Conservation (phyloP, 768 basidiomycete genomes). For the Melanogaster broomeanus region DNA sequence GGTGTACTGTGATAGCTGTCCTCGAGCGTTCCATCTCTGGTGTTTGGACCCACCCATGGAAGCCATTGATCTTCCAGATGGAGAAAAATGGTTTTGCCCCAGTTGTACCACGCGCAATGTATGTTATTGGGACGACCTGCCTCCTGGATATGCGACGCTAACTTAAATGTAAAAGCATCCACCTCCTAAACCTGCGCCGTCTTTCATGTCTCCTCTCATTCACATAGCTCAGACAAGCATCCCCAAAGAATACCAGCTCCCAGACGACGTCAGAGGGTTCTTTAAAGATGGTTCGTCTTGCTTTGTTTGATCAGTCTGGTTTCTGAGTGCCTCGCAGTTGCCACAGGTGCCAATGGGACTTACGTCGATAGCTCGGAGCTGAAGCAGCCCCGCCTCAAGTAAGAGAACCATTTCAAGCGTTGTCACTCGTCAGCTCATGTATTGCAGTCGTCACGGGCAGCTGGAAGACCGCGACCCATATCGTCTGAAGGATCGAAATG, state of each 20-base stretch:
- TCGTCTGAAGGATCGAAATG: slow-evolving; percentile 83
- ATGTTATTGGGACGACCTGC: slow-evolving; percentile 20
- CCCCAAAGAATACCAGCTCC: slow-evolving; percentile 84
- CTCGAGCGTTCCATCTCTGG: slow-evolving; percentile 93
- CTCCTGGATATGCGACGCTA: slow-evolving; percentile 6
- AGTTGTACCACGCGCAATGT: slow-evolving; percentile 70
- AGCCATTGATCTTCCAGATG: slow-evolving; percentile 80
- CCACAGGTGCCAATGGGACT: slow-evolving; percentile 73
- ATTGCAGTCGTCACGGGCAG: slow-evolving; percentile 75
- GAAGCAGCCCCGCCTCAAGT: slow-evolving; percentile 84
- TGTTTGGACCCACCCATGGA: slow-evolving; percentile 97
- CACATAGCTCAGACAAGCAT: slow-evolving; percentile 66
- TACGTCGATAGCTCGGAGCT: slow-evolving; percentile 82
- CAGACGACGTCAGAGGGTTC: slow-evolving; percentile 77
- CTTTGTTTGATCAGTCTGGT: slow-evolving; percentile 9
- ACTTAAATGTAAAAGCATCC: slow-evolving; percentile 52
- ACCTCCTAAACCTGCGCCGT: slow-evolving; percentile 59
- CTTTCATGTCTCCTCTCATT: slow-evolving; percentile 73
- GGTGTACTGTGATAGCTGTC: slow-evolving; percentile 97
- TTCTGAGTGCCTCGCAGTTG: slow-evolving; percentile 52
- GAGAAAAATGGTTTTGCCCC: slow-evolving; percentile 78
- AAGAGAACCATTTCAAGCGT: slow-evolving; percentile 32
- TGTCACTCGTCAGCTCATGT: slow-evolving; percentile 2
- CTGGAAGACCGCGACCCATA: slow-evolving; percentile 90
- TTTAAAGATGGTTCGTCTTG: slow-evolving; percentile 80